These are phyloP conservation scores for Leishmania gerbilli DNA, from an alignment of 208 protist genomes.

Conservation along the genomic window DNA sequence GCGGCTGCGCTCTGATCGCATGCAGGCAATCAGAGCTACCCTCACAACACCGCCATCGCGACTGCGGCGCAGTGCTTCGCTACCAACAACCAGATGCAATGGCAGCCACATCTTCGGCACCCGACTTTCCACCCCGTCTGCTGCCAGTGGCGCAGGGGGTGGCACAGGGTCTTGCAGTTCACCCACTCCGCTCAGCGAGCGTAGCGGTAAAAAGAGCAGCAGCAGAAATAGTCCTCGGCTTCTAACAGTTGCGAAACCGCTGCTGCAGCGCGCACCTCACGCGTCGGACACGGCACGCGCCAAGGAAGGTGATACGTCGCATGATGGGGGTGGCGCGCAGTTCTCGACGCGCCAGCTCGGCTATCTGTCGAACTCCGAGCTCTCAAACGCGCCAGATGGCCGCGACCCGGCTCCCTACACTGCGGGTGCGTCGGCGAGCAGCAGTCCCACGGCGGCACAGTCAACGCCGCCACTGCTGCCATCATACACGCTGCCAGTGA, in stretches of 20 bases:
- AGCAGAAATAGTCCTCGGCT: no score
- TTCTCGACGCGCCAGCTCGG: background rate
- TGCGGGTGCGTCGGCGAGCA: background rate
- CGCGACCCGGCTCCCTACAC: background rate
- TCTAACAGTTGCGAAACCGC: background rate
- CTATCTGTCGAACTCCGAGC: background rate
- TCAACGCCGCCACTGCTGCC: background rate
- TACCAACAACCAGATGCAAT: conserved; percentile 19
- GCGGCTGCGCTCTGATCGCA: background rate
- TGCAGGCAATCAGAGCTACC: background rate
- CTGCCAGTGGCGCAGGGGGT: background rate
- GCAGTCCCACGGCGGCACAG: background rate
- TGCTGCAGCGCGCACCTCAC: background rate
- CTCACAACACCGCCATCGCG: background rate
- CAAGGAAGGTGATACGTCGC: background rate
- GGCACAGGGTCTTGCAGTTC: background rate
- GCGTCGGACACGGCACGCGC: background rate
- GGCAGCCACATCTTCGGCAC: background rate
- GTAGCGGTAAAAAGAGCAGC: background rate
- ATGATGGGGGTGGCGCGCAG: background rate
- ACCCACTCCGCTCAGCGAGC: background rate
- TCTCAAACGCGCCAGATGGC: background rate
- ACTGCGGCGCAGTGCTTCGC: conserved; percentile 18
- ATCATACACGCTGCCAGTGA: background rate
- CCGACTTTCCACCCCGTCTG: background rate